phyloP scores from a whole-genome alignment of 2,329 filamentous ascomycete species.

The Immersiporthe knoxdaviesiana region DNA sequence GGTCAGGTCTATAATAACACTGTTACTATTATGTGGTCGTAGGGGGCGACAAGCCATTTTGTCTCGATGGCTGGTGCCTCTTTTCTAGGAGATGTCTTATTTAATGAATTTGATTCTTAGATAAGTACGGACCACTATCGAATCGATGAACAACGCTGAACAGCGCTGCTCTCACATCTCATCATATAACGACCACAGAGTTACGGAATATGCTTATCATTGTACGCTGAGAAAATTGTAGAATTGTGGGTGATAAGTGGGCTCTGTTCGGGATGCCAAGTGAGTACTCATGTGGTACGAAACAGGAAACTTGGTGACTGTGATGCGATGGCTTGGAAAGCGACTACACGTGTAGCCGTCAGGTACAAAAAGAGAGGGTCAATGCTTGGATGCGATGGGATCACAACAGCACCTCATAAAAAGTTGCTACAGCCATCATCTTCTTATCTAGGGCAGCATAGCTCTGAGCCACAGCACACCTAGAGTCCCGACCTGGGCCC shows the following conservation, averaged over 20 bases:
- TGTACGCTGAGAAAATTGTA: not conserved
- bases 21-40: too few relatives aligned
- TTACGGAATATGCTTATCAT: not conserved
- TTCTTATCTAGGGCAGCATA: not conserved
- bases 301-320: too few relatives aligned
- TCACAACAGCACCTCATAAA: too few relatives aligned
- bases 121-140: too few relatives aligned
- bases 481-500: conserved; percentile 17
- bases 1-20: not conserved
- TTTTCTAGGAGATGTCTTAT: not conserved
- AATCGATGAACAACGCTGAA: not conserved
- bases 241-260: not conserved
- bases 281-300: too few relatives aligned
- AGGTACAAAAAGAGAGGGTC: not conserved
- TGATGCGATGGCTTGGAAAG: not conserved
- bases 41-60: not conserved
- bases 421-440: not conserved
- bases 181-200: not conserved
- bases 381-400: too few relatives aligned
- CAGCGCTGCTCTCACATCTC: not conserved
- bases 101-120: not conserved
- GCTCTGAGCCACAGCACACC: not conserved
- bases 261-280: too few relatives aligned
- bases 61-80: not conserved
- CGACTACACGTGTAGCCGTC: not conserved